phyloP scores from a whole-genome alignment of 805 yeast genomes.

The Grigorovia transvaalensis region DNA sequence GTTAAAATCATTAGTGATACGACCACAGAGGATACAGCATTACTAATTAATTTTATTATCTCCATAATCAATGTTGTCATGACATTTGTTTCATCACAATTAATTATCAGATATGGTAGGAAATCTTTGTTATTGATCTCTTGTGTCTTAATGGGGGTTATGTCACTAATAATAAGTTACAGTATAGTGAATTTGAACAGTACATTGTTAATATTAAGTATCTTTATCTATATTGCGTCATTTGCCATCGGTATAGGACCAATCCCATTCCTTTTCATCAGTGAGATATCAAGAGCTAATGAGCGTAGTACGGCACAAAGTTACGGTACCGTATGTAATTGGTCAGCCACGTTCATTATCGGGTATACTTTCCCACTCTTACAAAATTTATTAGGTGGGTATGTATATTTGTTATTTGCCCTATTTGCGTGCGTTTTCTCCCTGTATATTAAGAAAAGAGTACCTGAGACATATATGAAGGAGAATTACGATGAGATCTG shows the following conservation, averaged over 20 bases:
- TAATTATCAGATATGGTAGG: slow-evolving; percentile 70
- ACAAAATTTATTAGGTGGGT: slow-evolving; percentile 59
- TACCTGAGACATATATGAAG: slow-evolving; percentile 18
- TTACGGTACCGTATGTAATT: slow-evolving; percentile 82
- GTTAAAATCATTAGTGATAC: slow-evolving; percentile 67
- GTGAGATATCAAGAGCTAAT: slow-evolving; percentile 69
- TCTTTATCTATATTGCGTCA: slow-evolving; percentile 64
- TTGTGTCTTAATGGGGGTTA: slow-evolving; percentile 54
- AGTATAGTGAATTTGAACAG: slow-evolving; percentile 48
- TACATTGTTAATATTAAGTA: slow-evolving; percentile 46
- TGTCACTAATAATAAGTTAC: slow-evolving; percentile 51
- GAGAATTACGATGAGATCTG: slow-evolving; percentile 14
- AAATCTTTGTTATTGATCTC: slow-evolving; percentile 62
- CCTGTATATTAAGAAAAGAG: slow-evolving; percentile 27
- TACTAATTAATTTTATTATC: slow-evolving; percentile 62
- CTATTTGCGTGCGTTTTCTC: slow-evolving; percentile 41
- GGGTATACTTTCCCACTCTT: slow-evolving; percentile 75
- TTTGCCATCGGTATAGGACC: slow-evolving; percentile 95
- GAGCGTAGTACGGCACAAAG: slow-evolving; percentile 85
- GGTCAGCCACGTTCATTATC: slow-evolving; percentile 78
- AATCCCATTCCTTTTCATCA: slow-evolving; percentile 78
- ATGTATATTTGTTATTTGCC: slow-evolving; percentile 66
- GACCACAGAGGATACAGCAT: slow-evolving; percentile 61
- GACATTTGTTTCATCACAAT: slow-evolving; percentile 62
- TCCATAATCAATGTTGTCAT: slow-evolving; percentile 65